Conservation (phyloP, 2,329 filamentous ascomycete genomes). For the Epichloe coenophiala region DNA sequence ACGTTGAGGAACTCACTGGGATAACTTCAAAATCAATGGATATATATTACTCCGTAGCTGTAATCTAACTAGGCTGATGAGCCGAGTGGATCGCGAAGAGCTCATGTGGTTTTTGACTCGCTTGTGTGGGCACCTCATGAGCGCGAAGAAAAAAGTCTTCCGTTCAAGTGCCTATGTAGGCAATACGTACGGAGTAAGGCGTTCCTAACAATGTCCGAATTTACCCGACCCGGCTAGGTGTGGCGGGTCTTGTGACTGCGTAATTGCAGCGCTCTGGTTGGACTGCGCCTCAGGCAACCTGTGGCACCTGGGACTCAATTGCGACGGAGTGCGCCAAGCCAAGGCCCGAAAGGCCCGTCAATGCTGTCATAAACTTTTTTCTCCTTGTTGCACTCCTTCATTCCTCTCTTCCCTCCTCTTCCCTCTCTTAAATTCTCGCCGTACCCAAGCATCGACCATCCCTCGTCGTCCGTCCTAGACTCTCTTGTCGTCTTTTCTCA, state of each 20-base stretch:
- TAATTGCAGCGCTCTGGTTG: conserved; percentile 26
- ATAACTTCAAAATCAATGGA: too few species aligned
- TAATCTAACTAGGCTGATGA: too few species aligned
- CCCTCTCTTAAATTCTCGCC: conserved; percentile 7
- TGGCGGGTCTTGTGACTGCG: conserved; percentile 11
- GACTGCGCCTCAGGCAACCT: conserved; percentile 15
- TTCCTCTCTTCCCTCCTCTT: conserved; percentile 10
- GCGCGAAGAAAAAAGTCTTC: too few species aligned
- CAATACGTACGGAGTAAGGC: background rate
- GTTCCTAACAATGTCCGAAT: conserved; percentile 14
- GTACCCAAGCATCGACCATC: conserved; percentile 4
- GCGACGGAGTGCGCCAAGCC: background rate
- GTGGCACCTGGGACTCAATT: conserved; percentile 16
- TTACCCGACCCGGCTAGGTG: conserved; percentile 18
- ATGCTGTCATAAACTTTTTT: conserved; percentile 29
- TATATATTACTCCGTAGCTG: too few species aligned
- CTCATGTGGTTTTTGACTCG: too few species aligned
- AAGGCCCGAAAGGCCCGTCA: conserved; percentile 9
- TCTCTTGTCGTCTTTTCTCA: conserved; percentile 2
- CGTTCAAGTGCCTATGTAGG: too few species aligned
- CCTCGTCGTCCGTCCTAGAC: background rate
- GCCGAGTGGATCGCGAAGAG: background rate
- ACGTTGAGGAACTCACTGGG: too few species aligned
- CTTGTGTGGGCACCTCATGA: too few species aligned
- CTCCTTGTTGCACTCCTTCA: conserved; percentile 2